Evolutionary conservation across 768 basidiomycete genomes (phyloP).

Genomic region (Hydnomerulius pinastri): DNA sequence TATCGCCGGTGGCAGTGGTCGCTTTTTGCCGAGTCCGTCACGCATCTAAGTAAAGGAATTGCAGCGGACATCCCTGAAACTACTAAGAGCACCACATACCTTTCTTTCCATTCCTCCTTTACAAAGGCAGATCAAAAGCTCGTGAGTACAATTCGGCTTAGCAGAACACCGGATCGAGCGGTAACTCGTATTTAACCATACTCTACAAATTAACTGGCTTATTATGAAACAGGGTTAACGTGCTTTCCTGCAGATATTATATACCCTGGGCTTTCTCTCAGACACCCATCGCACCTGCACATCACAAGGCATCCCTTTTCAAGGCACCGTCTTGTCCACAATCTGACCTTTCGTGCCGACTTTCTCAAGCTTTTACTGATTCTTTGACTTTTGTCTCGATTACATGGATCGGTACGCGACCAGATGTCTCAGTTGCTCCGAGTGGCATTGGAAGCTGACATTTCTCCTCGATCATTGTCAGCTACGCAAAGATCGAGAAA

Average conservation of each 20-base stretch:
- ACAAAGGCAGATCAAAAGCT: not conserved
- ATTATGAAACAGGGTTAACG: slow-evolving; percentile 6
- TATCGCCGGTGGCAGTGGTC: slow-evolving; percentile 10
- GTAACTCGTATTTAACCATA: slow-evolving; percentile 18
- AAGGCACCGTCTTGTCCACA: not conserved
- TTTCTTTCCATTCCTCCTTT: slow-evolving; percentile 3
- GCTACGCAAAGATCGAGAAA: slow-evolving; percentile 98
- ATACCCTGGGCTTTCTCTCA: slow-evolving; percentile 6
- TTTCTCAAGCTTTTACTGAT: not conserved
- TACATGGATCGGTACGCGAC: slow-evolving; percentile 36
- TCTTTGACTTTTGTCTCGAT: slow-evolving; percentile 3
- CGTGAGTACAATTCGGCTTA: slow-evolving; percentile 19
- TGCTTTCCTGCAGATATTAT: slow-evolving; percentile 3
- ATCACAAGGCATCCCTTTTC: not conserved
- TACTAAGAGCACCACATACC: not conserved
- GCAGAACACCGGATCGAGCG: slow-evolving; percentile 1
- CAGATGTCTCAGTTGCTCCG: slow-evolving; percentile 1
- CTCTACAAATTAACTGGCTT: slow-evolving; percentile 9
- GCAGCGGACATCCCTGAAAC: slow-evolving; percentile 1
- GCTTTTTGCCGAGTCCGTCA: slow-evolving; percentile 12
- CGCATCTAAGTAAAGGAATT: not conserved
- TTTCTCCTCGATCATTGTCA: slow-evolving; percentile 37
- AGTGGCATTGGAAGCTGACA: slow-evolving; percentile 17
- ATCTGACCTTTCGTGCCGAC: not conserved
- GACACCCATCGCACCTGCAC: not conserved